Conservation (phyloP, 2,329 filamentous ascomycete genomes). For the Pleurostoma richardsiae region DNA sequence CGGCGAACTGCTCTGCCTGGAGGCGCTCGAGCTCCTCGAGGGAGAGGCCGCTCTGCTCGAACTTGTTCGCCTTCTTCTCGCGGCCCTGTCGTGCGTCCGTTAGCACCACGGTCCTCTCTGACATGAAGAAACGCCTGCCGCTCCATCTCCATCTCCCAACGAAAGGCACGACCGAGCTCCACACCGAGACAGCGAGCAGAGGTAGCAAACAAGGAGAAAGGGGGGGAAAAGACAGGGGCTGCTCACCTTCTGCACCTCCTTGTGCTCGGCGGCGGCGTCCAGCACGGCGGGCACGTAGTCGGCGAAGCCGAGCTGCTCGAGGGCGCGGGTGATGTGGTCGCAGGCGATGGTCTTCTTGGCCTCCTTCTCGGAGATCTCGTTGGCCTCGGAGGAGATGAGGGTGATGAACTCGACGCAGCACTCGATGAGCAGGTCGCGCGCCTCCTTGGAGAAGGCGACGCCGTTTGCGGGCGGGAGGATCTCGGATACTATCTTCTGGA, state of each 20-base stretch:
- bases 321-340: slow-evolving; percentile 93
- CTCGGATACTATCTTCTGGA: slow-evolving; percentile 87
- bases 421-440: slow-evolving; percentile 91
- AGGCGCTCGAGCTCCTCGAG: slow-evolving; percentile 84
- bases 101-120: too few relatives aligned
- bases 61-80: slow-evolving; percentile 96
- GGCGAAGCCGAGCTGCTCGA: slow-evolving; percentile 86
- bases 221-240: not conserved
- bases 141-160: too few relatives aligned
- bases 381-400: slow-evolving; percentile 95
- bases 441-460: slow-evolving; percentile 89
- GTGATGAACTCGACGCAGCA: slow-evolving; percentile 99
- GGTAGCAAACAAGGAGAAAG: too few relatives aligned
- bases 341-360: slow-evolving; percentile 99
- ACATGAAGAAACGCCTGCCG: too few relatives aligned
- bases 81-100: slow-evolving; percentile 55
- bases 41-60: slow-evolving; percentile 87
- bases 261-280: slow-evolving; percentile 85
- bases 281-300: slow-evolving; percentile 88
- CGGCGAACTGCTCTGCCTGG: slow-evolving; percentile 87
- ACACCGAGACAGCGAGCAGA: too few relatives aligned
- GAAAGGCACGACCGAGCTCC: too few relatives aligned
- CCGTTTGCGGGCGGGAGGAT: slow-evolving; percentile 74
- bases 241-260: slow-evolving; percentile 82
- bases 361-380: slow-evolving; percentile 98